Conservation (phyloP, 352 stramenopile genomes). For the Phytophthora pinifolia region DNA sequence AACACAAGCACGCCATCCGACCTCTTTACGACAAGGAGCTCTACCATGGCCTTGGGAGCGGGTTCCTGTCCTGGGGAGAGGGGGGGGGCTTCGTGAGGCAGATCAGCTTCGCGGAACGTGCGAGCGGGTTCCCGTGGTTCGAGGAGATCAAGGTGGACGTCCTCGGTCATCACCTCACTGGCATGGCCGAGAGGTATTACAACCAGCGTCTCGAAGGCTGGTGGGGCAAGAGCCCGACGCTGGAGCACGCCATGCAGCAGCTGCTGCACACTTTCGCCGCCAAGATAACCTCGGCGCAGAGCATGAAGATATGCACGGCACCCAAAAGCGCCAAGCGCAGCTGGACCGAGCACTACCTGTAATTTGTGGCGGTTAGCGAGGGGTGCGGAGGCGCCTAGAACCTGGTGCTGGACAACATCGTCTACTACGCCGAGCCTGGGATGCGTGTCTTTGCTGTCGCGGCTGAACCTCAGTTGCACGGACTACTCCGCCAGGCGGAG, state of each 20-base stretch:
- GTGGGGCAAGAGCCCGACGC: slow-evolving; percentile 4
- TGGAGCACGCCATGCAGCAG: slow-evolving; percentile 8
- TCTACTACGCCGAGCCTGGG: too few species aligned
- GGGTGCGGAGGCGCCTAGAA: too few species aligned
- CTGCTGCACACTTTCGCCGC: slow-evolving; percentile 2
- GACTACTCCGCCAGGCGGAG: too few species aligned
- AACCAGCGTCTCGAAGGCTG: slow-evolving; percentile 5
- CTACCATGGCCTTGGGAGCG: slow-evolving; percentile 1
- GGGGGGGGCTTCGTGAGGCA: too few species aligned
- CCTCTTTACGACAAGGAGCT: slow-evolving; percentile 1
- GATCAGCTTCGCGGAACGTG: too few species aligned
- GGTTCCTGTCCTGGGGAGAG: slow-evolving; percentile 1
- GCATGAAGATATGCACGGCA: slow-evolving; percentile 8
- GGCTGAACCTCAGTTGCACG: too few species aligned
- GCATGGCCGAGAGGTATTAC: slow-evolving; percentile 2
- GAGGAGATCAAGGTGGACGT: too few species aligned
- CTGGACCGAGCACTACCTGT: slow-evolving; percentile 11
- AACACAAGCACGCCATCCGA: slow-evolving; percentile 1
- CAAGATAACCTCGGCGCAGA: slow-evolving; percentile 6
- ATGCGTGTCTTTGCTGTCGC: too few species aligned
- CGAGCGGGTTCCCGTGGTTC: too few species aligned
- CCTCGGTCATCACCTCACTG: too few species aligned
- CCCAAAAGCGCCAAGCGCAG: slow-evolving; percentile 3
- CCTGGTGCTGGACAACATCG: too few species aligned
- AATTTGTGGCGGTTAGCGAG: slow-evolving; percentile 6